These are phyloP conservation scores for Ganoderma resinaceum DNA, from an alignment of 1,284 basidiomycete species.

Conservation along the genomic window DNA sequence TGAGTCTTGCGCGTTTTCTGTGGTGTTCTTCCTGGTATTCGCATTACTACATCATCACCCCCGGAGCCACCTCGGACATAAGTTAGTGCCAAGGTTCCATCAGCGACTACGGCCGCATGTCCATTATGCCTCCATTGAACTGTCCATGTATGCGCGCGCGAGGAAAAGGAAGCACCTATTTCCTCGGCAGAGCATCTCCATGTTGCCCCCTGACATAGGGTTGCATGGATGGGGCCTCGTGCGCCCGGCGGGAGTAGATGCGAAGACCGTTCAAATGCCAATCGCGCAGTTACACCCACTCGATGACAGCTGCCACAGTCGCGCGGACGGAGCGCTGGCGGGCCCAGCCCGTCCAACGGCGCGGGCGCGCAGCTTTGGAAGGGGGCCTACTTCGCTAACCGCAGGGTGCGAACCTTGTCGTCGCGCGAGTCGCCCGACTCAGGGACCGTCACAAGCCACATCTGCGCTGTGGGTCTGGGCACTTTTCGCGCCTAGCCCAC, in stretches of 20 bases:
- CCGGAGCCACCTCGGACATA: background rate
- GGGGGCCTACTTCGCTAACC: background rate
- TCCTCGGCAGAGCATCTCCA: background rate
- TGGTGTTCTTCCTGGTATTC: background rate
- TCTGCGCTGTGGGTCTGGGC: background rate
- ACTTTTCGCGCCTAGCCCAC: background rate
- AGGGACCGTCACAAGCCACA: background rate
- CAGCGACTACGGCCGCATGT: background rate
- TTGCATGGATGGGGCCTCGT: background rate
- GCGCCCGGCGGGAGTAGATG: background rate
- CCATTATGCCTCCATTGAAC: background rate
- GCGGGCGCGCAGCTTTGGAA: background rate
- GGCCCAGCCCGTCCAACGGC: background rate
- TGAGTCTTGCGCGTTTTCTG: constrained; percentile 29
- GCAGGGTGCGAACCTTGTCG: background rate
- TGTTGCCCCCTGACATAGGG: background rate
- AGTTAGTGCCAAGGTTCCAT: background rate
- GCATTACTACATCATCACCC: constrained; percentile 2
- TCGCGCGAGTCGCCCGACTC: background rate
- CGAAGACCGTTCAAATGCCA: background rate
- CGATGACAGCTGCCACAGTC: background rate
- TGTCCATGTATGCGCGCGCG: background rate
- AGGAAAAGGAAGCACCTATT: background rate
- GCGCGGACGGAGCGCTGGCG: background rate
- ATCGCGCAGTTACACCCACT: background rate